phyloP scores from a whole-genome alignment of 352 stramenopile genomes.

The Nothophytophthora sp. region DNA sequence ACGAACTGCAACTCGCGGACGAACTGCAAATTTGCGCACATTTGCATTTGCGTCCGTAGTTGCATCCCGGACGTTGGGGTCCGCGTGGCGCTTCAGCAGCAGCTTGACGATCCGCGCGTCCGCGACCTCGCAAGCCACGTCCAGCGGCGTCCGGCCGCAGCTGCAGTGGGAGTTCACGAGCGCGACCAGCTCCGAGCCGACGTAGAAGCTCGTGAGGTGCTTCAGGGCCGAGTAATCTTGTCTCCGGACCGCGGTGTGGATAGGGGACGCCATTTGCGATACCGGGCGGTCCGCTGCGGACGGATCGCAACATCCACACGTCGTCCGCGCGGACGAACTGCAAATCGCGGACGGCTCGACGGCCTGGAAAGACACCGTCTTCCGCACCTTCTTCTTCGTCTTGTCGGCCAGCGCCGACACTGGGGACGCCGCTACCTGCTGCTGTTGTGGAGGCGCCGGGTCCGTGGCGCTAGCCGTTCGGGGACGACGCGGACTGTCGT shows the following conservation, averaged over 20 bases:
- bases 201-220: conserved; percentile 72
- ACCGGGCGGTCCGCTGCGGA: conserved; percentile 21
- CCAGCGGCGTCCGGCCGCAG: conserved; percentile 69
- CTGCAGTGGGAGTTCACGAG: conserved; percentile 69
- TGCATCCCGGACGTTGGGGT: too few relatives aligned
- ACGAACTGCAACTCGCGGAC: too few relatives aligned
- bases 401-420: conserved; percentile 7
- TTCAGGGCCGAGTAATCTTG: conserved; percentile 67
- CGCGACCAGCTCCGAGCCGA: conserved; percentile 50
- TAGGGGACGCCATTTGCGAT: conserved; percentile 45
- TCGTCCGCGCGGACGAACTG: conserved; percentile 29
- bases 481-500: conserved; percentile 6
- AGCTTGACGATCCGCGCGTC: conserved; percentile 62
- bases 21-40: too few relatives aligned
- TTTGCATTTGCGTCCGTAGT: too few relatives aligned
- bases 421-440: background rate
- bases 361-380: conserved; percentile 74
- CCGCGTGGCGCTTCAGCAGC: conserved; percentile 57
- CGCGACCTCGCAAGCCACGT: conserved; percentile 62
- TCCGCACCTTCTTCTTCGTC: conserved; percentile 36
- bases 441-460: conserved; percentile 16
- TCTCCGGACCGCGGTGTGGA: conserved; percentile 65
- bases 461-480: conserved; percentile 15
- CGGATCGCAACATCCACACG: conserved; percentile 3
- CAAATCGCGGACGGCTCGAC: too few relatives aligned